phyloP scores from a whole-genome alignment of 306 rosid genomes.

The Cucumis hystrix region DNA sequence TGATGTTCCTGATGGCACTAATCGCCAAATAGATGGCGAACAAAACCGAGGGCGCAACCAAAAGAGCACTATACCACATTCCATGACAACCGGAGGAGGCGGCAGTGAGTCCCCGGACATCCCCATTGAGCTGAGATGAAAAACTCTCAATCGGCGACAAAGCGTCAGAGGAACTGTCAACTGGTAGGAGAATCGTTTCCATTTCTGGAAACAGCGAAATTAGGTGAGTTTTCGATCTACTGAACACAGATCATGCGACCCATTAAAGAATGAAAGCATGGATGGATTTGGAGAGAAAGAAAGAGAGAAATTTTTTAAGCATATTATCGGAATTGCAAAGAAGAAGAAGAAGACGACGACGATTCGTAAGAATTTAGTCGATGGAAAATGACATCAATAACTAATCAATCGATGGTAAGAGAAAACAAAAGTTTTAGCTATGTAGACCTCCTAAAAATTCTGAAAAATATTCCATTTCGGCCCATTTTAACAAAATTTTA shows the following conservation, averaged over 20 bases:
- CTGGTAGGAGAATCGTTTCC: background rate
- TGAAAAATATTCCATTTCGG: too few species aligned
- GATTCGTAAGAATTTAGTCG: too few species aligned
- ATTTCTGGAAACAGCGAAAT: background rate
- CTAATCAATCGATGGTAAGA: too few species aligned
- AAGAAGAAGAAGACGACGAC: too few species aligned
- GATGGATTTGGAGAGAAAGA: background rate
- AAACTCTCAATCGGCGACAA: slow-evolving; percentile 9
- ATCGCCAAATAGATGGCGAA: slow-evolving; percentile 35
- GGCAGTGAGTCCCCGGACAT: background rate
- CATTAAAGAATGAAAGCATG: background rate
- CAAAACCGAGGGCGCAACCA: slow-evolving; percentile 35
- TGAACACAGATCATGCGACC: background rate
- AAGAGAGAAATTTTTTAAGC: too few species aligned
- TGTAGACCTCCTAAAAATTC: too few species aligned
- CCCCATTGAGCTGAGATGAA: slow-evolving; percentile 1
- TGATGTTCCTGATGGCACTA: slow-evolving; percentile 44
- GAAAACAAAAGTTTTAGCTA: too few species aligned
- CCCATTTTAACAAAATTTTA: too few species aligned
- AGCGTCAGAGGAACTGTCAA: slow-evolving; percentile 11
- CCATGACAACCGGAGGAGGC: slow-evolving; percentile 25
- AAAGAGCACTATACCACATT: slow-evolving; percentile 25
- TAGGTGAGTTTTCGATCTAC: background rate
- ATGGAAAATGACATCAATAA: too few species aligned
- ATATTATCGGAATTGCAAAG: too few species aligned